Percentiles rank a stretch among this genome's conserved stretches.
Conservation (phyloP, 768 basidiomycete genomes). For the Udeniomyces megalosporus region DNA sequence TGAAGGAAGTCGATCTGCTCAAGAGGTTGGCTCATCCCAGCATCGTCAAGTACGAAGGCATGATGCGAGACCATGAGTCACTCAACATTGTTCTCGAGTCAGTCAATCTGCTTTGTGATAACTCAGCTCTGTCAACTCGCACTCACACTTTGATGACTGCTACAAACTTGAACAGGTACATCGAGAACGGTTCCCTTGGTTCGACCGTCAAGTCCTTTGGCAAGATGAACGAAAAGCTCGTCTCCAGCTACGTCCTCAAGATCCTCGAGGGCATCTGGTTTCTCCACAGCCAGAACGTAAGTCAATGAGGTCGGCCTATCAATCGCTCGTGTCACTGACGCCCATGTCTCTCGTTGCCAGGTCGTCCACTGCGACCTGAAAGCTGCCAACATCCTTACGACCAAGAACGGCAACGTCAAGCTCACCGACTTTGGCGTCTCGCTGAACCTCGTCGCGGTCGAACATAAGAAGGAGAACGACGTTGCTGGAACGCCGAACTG, state of each 20-base stretch:
- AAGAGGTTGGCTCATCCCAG: constrained; percentile 82
- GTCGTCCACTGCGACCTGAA: constrained; percentile 98
- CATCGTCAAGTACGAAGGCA: constrained; percentile 95
- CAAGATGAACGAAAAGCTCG: constrained; percentile 76
- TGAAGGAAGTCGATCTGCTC: constrained; percentile 85
- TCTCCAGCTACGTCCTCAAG: constrained; percentile 85
- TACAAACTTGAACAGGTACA: constrained; percentile 46
- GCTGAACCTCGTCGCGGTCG: constrained; percentile 78
- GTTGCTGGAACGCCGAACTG: constrained; percentile 80
- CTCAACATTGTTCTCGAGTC: constrained; percentile 89
- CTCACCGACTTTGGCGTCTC: constrained; percentile 96
- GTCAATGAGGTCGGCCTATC: neutral
- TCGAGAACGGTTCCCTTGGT: constrained; percentile 87
- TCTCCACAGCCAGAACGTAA: constrained; percentile 51
- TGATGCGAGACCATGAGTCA: constrained; percentile 73
- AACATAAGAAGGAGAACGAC: constrained; percentile 40
- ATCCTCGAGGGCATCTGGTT: constrained; percentile 92
- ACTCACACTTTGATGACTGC: no score
- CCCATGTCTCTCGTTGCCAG: constrained; percentile 28
- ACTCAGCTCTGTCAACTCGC: neutral
- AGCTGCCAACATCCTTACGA: constrained; percentile 95
- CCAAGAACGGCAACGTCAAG: constrained; percentile 94
- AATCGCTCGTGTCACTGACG: neutral
- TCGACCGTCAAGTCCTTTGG: constrained; percentile 89
- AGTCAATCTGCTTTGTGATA: constrained; percentile 26